A percentile compares a stretch with the other conserved stretches of the same genome.
Evolutionary conservation across 805 yeast genomes (phyloP).

Genomic region (Candida cerambycidarum): DNA sequence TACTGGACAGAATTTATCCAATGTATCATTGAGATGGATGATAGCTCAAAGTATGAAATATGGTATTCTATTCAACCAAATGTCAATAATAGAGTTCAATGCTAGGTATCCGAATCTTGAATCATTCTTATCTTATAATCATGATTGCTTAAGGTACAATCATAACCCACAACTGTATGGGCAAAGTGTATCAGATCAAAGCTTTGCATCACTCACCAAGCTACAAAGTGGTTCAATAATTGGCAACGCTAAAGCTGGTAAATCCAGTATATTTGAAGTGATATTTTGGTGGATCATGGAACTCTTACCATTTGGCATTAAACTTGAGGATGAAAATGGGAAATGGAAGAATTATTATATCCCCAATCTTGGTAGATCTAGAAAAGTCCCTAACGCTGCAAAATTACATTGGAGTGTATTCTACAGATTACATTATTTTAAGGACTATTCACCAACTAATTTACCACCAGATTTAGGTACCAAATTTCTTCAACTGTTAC

Average conservation of each 20-base stretch:
- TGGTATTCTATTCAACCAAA: conserved; percentile 49
- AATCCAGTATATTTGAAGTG: conserved; percentile 19
- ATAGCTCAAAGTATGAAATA: conserved; percentile 49
- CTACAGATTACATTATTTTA: conserved; percentile 51
- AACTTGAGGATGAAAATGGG: conserved; percentile 46
- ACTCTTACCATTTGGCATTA: conserved; percentile 56
- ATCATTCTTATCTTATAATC: conserved; percentile 49
- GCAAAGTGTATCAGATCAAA: not conserved
- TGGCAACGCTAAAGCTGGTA: conserved; percentile 3
- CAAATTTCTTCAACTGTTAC: conserved; percentile 22
- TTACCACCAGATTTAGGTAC: conserved; percentile 21
- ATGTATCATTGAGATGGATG: conserved; percentile 62
- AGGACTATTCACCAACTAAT: conserved; percentile 44
- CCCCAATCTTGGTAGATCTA: conserved; percentile 57
- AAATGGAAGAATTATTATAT: conserved; percentile 49
- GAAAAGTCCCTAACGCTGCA: conserved; percentile 50
- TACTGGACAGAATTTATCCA: conserved; percentile 44
- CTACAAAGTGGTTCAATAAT: not conserved
- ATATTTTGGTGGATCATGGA: conserved; percentile 65
- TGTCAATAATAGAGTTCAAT: conserved; percentile 41
- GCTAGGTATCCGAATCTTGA: conserved; percentile 36
- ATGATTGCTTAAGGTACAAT: conserved; percentile 33
- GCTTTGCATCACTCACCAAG: not conserved
- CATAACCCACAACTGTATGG: conserved; percentile 15
- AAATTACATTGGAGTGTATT: conserved; percentile 63